Base-by-base conservation (phyloP, 306 rosid genomes). In the Spatholobus suberectus region DNA sequence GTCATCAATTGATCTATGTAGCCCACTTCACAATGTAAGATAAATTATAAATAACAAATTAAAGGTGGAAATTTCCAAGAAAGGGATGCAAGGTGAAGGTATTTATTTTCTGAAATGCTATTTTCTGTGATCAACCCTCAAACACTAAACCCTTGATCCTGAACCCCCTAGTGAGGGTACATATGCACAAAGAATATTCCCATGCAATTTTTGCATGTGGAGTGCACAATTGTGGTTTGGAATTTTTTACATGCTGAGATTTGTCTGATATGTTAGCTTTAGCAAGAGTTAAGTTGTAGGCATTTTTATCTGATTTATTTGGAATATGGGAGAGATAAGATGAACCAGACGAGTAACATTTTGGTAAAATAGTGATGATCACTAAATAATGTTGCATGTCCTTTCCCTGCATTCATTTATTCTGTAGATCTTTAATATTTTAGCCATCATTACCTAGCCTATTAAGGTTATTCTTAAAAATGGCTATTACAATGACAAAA, bases 401-500 rank as follows among this genome's bases (percentile, higher is more conserved):
- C 38, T 74, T 75, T 17, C 35, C 46, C 29, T 8, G 21, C 59
- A 5, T 14, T 54, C 9, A 9, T 49, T 21, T 37, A 66, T 44
- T 52, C 14, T 0, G 49, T 34, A 66, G 70, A 47, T 35, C 73
- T 44, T 57, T 12, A n/a, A 32, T 21, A 41, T 54, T 68, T 52
- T 57, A 74, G 81, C 35, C 35, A 34, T 47, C 15, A 54, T 15
- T 7, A 47, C 37, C 26, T 73, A 47, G 41, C 43, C 69, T 69
- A 35, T 69, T 18, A 20, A 20, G n/a, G 23, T 18, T 46, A 29
- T 21, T 69, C 32, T 23, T 40, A 67, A 66, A 11, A 37, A 58
- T 34, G 40, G 29, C 23, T 24, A 62, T 35, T 79, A 35, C 29
- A 70, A 52, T 73, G 84, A 75, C 55, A 69, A 79, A 57, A 65